Conservation (phyloP, 805 yeast species). For the Lachancea sp. region DNA sequence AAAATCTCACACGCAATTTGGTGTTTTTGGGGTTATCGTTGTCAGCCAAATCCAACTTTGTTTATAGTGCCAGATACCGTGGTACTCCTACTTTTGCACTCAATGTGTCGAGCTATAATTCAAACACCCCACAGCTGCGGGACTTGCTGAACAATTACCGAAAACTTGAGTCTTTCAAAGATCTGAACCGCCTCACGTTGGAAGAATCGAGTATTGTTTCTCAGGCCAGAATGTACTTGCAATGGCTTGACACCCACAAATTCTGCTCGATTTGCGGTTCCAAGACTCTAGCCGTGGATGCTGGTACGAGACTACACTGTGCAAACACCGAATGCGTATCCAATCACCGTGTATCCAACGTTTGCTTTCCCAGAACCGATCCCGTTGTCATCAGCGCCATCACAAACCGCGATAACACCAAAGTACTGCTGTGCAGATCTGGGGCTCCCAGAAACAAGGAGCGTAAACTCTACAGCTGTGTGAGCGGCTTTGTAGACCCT, state of each 20-base stretch:
- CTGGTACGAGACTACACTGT: conserved; percentile 59
- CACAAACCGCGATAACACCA: conserved; percentile 41
- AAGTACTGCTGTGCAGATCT: conserved; percentile 25
- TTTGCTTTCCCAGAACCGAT: conserved; percentile 89
- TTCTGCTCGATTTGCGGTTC: conserved; percentile 88
- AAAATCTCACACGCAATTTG: conserved; percentile 13
- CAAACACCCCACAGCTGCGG: background rate
- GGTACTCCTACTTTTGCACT: conserved; percentile 64
- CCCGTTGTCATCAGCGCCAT: conserved; percentile 81
- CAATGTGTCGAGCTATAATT: conserved; percentile 36
- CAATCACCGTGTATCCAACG: conserved; percentile 51
- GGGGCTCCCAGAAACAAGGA: conserved; percentile 65
- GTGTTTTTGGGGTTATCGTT: conserved; percentile 23
- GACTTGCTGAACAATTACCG: conserved; percentile 5
- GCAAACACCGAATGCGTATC: conserved; percentile 22
- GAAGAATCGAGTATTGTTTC: conserved; percentile 63
- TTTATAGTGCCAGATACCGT: conserved; percentile 39
- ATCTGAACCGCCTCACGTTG: conserved; percentile 14
- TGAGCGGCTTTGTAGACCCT: conserved; percentile 96
- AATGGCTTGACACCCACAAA: conserved; percentile 70
- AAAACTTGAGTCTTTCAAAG: conserved; percentile 5
- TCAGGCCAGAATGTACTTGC: conserved; percentile 76
- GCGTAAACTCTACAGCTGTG: conserved; percentile 69
- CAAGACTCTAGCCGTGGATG: conserved; percentile 52
- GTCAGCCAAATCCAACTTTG: conserved; percentile 19